Evolutionary conservation across 2,329 filamentous ascomycete genomes (phyloP), one percentile per base, ranked within the genome.

Genomic region (Passalora sequoiae): DNA sequence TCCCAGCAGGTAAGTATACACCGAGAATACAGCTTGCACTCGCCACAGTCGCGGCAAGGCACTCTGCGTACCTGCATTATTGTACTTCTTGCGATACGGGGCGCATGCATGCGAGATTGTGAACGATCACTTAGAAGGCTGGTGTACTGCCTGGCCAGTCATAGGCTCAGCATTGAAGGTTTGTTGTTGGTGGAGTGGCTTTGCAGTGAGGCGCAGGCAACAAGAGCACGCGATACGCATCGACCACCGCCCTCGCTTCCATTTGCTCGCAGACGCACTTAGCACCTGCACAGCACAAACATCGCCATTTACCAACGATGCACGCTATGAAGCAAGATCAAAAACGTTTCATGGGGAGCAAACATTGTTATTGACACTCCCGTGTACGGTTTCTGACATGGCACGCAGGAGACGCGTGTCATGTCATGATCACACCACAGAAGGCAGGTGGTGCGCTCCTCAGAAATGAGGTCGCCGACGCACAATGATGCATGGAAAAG

Each of bases 391-490:
- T n/a, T n/a, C n/a, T n/a, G 16, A 22, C 2, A 22, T 38, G 35
- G 35, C 35, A 24, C 19, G 9, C 12, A 22, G 15, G 17, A 8
- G 5, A 4, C 3, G 15, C 20, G 7, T 32, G 12, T 32, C 19
- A 29, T 29, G 38, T 32, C n/a, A 16, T 3, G 22, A 4, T n/a
- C 15, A 27, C n/a, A 12, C 12, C 38, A 28, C 31, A 42, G n/a
- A 42, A 28, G 20, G 31, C 13, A 42, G 19, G 30, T 36, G 40
- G 30, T n/a, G n/a, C n/a, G n/a, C n/a, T 35, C 40, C 40, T 42
- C 40, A 20, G 19, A 22, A 42, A 42, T 32, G 40, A 42, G 40
- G 40, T 25, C 40, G 38, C 38, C 38, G 32, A 15, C 29, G 9
- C 8, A 13, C 10, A 4, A 15, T 31, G n/a, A n/a, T n/a, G n/a